Conservation (phyloP, 495 filamentous ascomycete genomes). For the Mytilinidion resinicola region DNA sequence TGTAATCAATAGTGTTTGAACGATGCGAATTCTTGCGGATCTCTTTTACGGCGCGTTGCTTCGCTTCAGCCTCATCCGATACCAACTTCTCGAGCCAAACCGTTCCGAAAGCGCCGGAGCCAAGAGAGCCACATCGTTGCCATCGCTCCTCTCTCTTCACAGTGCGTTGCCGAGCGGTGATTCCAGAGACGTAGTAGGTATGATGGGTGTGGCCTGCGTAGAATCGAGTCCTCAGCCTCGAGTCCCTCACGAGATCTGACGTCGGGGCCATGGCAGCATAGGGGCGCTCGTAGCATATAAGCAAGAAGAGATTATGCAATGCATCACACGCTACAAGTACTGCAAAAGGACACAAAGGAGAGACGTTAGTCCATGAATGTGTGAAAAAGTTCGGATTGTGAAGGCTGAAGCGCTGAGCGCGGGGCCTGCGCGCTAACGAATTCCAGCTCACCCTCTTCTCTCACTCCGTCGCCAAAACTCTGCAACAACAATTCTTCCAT, state of each 20-base stretch:
- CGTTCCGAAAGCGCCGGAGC: conserved; percentile 31
- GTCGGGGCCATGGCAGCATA: too few species aligned
- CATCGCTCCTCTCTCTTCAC: conserved; percentile 26
- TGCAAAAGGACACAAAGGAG: neutral
- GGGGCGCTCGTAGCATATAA: neutral
- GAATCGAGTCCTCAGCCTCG: too few species aligned
- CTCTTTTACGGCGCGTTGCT: conserved; percentile 33
- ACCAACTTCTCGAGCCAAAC: conserved; percentile 37
- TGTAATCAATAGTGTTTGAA: conserved; percentile 25
- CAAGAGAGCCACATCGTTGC: conserved; percentile 27
- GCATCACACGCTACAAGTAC: neutral
- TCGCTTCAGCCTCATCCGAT: conserved; percentile 17
- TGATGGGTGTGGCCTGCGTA: too few species aligned
- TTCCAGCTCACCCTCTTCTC: too few species aligned
- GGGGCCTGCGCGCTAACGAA: too few species aligned
- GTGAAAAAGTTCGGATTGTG: neutral
- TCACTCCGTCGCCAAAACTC: too few species aligned
- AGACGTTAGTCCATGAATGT: neutral
- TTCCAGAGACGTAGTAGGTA: neutral
- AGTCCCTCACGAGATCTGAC: too few species aligned
- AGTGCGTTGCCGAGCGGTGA: neutral
- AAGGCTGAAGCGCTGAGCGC: neutral
- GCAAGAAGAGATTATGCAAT: neutral
- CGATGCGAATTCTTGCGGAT: conserved; percentile 4
- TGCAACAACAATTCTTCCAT: too few species aligned